These are phyloP conservation scores for Pseudopithomyces chartarum DNA, from an alignment of 2,329 filamentous ascomycete genomes.

Conservation along the genomic window DNA sequence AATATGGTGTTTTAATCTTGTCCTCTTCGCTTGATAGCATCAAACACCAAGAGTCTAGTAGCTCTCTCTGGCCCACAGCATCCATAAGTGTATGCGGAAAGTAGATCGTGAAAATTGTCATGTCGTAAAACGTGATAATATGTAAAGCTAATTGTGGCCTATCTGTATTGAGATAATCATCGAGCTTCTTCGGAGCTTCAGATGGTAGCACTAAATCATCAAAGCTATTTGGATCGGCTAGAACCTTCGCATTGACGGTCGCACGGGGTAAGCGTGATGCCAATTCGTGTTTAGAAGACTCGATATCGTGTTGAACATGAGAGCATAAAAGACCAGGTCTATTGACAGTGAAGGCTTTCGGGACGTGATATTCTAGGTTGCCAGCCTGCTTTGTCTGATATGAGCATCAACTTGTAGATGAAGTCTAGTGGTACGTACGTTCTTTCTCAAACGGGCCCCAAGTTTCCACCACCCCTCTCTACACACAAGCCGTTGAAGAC, in stretches of 20 bases:
- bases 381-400: too few relatives aligned
- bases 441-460: constrained; percentile 4
- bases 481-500: constrained; percentile 4
- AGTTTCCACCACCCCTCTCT: constrained; percentile 7
- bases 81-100: constrained; percentile 31
- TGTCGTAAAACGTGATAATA: constrained; percentile 27
- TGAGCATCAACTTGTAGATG: neutral
- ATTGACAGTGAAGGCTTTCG: too few relatives aligned
- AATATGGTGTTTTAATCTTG: constrained; percentile 2
- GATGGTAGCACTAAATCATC: neutral
- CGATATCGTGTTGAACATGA: too few relatives aligned
- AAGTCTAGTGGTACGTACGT: neutral
- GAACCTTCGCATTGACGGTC: too few relatives aligned
- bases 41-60: constrained; percentile 28
- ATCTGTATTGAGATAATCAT: constrained; percentile 16
- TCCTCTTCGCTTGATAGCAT: constrained; percentile 29
- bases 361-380: too few relatives aligned
- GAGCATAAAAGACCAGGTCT: too few relatives aligned
- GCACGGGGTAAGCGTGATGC: too few relatives aligned
- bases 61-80: constrained; percentile 19
- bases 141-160: constrained; percentile 23
- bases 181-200: neutral
- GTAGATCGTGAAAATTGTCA: constrained; percentile 26
- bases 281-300: too few relatives aligned
- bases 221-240: too few relatives aligned